Conservation (phyloP, 306 rosid genomes). For the Albizia julibrissin region DNA sequence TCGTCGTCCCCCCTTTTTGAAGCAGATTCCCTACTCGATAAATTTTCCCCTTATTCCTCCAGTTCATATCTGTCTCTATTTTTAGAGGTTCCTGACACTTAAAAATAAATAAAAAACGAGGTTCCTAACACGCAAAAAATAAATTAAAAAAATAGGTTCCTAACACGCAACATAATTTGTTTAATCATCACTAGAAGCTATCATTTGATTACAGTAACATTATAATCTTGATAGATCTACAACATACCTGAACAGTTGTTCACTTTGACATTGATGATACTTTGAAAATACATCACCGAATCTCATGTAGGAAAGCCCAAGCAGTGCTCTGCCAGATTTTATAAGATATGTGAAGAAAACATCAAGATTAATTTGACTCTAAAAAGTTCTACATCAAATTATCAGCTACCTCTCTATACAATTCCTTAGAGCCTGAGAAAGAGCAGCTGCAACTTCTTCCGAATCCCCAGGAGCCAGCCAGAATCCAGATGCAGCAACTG, state of each 20-base stretch:
- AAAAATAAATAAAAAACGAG: too few relatives aligned
- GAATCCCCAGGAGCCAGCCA: constrained; percentile 99
- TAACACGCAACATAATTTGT: background rate
- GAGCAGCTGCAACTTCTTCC: constrained; percentile 94
- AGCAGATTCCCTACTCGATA: background rate
- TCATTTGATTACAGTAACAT: background rate
- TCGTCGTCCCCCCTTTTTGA: background rate
- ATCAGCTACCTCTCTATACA: constrained; percentile 73
- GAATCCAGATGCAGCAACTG: constrained; percentile 88
- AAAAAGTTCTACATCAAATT: constrained; percentile 21
- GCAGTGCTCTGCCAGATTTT: constrained; percentile 64
- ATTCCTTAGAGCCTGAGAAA: constrained; percentile 92
- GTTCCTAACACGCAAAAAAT: background rate
- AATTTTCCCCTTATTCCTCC: background rate
- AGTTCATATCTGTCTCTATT: background rate
- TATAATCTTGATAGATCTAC: constrained; percentile 25
- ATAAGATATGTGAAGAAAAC: constrained; percentile 37
- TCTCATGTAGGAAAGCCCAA: constrained; percentile 80
- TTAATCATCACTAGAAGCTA: constrained; percentile 11
- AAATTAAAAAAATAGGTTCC: background rate
- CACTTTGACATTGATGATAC: constrained; percentile 69
- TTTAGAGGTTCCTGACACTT: background rate
- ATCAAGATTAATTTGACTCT: constrained; percentile 33
- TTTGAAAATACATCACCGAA: constrained; percentile 94
- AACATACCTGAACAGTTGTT: constrained; percentile 76